Evolutionary conservation across 2,329 filamentous ascomycete species (phyloP), one percentile per base, ranked within the genome.

Genomic region (Gyromitra esculenta): DNA sequence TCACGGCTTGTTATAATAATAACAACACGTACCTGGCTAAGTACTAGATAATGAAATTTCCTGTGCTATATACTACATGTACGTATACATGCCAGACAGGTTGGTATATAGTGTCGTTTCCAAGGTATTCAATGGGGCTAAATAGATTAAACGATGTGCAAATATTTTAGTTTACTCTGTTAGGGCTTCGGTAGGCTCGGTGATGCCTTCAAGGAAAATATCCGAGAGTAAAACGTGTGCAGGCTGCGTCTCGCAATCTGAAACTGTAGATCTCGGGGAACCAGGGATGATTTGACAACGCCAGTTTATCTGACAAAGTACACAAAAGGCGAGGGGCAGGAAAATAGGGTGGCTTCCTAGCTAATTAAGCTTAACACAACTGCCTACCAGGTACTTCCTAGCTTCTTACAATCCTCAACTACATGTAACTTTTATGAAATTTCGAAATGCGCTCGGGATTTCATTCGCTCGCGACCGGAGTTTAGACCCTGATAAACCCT

Each of bases 341-440:
- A 15, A 54, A 54, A 66, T 25, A 7, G 25, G 18, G 43, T 18
- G 45, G 15, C 21, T 35, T 31, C 25, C 63, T 41, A 66, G n/a
- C 25, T 15, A 66, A 35, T 66, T 66, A 66, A 66, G 45, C 45
- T 66, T 41, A 54, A 39, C 18, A 9, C 4, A 54, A 31, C 21
- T 54, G 7, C 8, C 50, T 25, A 25, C 21, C 18, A 54, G 50
- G 50, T 25, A 31, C 25, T 31, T 50, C 50, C 50, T 31, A 25
- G 50, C 50, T 9, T 31, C 50, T 54, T 54, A 5, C 50, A 54
- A 54, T 21, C 21, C n/a, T 9, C 21, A 15, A 39, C 5, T 7
- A 31, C 25, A 31, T 31, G 25, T 31, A 8, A 15, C 37, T 57
- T 37, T 1, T 7, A 6, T 57, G 54, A 18, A n/a, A 11, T 57